Base-by-base conservation (phyloP, 768 basidiomycete species). In the Serendipita sp. region DNA sequence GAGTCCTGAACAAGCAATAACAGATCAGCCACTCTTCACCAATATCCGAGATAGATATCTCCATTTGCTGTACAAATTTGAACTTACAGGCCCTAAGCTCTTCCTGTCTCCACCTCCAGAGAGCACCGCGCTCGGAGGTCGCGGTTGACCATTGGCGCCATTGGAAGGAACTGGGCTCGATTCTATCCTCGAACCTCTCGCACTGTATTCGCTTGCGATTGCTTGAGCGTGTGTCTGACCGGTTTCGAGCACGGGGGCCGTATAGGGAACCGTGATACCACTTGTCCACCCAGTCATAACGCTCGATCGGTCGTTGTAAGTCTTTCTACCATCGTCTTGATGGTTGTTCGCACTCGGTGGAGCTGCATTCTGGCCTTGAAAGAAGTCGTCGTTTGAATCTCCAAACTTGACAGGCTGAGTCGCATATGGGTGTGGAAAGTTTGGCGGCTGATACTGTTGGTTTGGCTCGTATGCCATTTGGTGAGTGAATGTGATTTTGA, bases 181-280 rank as follows among this genome's bases (percentile, higher is more conserved):
- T 30, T 41, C 54, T 34, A 41, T 65, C 28, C 41, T 4, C 15
- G 38, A 47, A 16, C 11, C 32, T 41, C 38, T 44, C 35, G 16
- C 32, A 30, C 35, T 56, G 47, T 69, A 69, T 58, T 66, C 44
- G 44, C 51, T 63, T 23, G 65, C 65, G 45, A 69, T 58, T 34
- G 45, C 67, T 65, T 69, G 67, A 11, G 68, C 68, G 30, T 63
- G 60, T 34, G 68, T 69, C 64, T 69, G 68, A 18, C 68, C 68
- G 54, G 28, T 54, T 44, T 65, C 66, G 41, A 56, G 65, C 45
- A 30, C 16, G 48, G 11, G 15, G 8, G 30, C 41, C 30, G 36
- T 32, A 45, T 45, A 16, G 23, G 46, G 63, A 23, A 69, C 69
- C 60, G 72, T 69, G 64, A 46, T 52, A 28, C 28, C 66, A 28